These are phyloP conservation scores for Cutaneotrichosporon sp. DNA, from an alignment of 1,284 basidiomycete species.

Conservation along the genomic window DNA sequence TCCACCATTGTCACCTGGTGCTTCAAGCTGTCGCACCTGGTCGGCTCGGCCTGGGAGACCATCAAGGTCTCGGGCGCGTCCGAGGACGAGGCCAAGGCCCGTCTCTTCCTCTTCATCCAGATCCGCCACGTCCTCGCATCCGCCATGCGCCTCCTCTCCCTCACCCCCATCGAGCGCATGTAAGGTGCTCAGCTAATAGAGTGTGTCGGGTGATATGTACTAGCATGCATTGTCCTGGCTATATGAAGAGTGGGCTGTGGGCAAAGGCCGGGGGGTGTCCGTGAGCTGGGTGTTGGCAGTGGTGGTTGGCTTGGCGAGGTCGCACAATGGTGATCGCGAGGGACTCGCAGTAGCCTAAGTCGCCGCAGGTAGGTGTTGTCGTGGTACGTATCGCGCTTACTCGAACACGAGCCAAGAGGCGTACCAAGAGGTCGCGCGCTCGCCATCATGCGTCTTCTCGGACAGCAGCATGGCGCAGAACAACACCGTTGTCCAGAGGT, in stretches of 20 bases:
- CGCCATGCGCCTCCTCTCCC: constrained; percentile 83
- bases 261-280: too few species aligned
- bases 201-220: not conserved
- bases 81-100: constrained; percentile 72
- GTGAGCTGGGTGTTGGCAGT: too few species aligned
- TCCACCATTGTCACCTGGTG: constrained; percentile 71
- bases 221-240: not conserved
- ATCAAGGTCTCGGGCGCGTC: constrained; percentile 74
- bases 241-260: too few species aligned
- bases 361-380: too few species aligned
- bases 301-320: too few species aligned
- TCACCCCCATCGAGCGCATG: constrained; percentile 91
- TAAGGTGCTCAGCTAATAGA: constrained; percentile 45
- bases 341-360: too few species aligned
- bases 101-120: constrained; percentile 85
- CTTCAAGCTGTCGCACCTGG: constrained; percentile 55
- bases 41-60: constrained; percentile 54
- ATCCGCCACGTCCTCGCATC: constrained; percentile 84
- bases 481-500: constrained; percentile 39
- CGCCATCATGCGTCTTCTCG: not conserved
- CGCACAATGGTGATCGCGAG: too few species aligned
- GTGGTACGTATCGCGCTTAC: too few species aligned
- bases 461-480: constrained; percentile 34
- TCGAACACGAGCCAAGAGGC: not conserved
- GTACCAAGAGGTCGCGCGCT: not conserved